Percentiles rank a stretch among this genome's conserved stretches.
These are phyloP conservation scores for Diaporthe capsici DNA, from an alignment of 2,329 filamentous ascomycete species.

Conservation along the genomic window DNA sequence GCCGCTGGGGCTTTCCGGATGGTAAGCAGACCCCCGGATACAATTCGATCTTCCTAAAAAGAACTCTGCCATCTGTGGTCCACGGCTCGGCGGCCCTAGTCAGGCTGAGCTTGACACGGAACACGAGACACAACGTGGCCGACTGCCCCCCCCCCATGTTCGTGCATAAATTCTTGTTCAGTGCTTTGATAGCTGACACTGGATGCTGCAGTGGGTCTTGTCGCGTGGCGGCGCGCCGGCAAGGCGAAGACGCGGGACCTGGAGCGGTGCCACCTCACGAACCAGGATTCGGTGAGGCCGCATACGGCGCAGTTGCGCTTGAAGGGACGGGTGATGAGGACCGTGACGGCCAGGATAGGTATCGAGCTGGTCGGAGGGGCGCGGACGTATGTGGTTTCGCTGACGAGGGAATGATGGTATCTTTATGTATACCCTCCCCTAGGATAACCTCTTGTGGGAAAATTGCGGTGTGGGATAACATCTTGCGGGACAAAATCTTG, in stretches of 20 bases:
- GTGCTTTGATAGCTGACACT: background rate
- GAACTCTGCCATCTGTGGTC: background rate
- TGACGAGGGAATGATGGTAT: constrained; percentile 4
- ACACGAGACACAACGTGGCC: background rate
- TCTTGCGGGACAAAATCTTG: background rate
- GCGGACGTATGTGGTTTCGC: constrained; percentile 29
- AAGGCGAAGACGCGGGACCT: constrained; percentile 22
- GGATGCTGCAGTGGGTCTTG: background rate
- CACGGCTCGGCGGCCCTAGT: too few relatives aligned
- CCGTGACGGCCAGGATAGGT: constrained; percentile 10
- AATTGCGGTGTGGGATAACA: too few relatives aligned
- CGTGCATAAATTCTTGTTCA: too few relatives aligned
- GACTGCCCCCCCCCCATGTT: background rate
- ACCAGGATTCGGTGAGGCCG: constrained; percentile 23
- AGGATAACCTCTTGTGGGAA: too few relatives aligned
- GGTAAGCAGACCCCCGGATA: background rate
- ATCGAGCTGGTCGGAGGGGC: background rate
- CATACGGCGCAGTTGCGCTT: constrained; percentile 15
- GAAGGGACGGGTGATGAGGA: background rate
- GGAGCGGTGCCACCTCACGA: constrained; percentile 12
- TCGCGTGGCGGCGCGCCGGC: constrained; percentile 19
- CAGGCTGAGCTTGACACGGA: background rate
- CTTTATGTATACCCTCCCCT: background rate
- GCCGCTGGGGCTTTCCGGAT: constrained; percentile 22
- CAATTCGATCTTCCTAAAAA: background rate